Evolutionary conservation across 495 filamentous ascomycete species (phyloP), one percentile per base, ranked within the genome.

Genomic region (Aspergillus campestris): DNA sequence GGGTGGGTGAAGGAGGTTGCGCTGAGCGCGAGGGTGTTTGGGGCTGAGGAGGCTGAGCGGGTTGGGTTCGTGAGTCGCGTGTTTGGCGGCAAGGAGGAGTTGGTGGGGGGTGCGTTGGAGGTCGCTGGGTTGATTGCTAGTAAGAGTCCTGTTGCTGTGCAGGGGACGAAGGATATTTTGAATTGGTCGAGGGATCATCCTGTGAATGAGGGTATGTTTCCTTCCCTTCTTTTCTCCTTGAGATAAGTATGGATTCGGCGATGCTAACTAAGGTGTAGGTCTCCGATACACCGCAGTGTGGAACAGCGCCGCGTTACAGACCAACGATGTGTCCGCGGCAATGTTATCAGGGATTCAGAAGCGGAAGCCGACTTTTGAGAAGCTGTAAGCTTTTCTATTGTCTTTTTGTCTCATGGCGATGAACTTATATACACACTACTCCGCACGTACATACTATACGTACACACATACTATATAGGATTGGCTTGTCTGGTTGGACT

Each of bases 1-100:
- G 83, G 81, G 8, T 98, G 91, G 89, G 87, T 94, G 27, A 95
- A 95, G 64, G 94, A 97, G 31, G 84, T 97, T 0, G 80, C 79
- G 41, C 65, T 95, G 47, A 83, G 83, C 6, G 91, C 85, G 24
- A 67, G 94, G 31, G 61, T 79, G 39, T 98, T 94, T 53, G 76
- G 70, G 3, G 82, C 85, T 0, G 75, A 84, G 41, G 92, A 98
- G 64, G 94, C 92, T 6, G 62, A 81, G 45, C 61, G 71, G n/a
- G 80, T 89, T 6, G 92, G 92, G 3, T 85, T 95, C 44, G 89
- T 96, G 13, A 88, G 79, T 53, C 73, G 71, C n/a, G 87, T 96
- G 3, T 74, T 78, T 49, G 79, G 79, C 5, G 72, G 59, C 14
- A 88, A 88, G 62, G 69, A 70, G 18, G 74, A 72, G 37, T 76